These are phyloP conservation scores for Ceratobasidium sp. DNA, from an alignment of 1,284 basidiomycete genomes.

Conservation along the genomic window DNA sequence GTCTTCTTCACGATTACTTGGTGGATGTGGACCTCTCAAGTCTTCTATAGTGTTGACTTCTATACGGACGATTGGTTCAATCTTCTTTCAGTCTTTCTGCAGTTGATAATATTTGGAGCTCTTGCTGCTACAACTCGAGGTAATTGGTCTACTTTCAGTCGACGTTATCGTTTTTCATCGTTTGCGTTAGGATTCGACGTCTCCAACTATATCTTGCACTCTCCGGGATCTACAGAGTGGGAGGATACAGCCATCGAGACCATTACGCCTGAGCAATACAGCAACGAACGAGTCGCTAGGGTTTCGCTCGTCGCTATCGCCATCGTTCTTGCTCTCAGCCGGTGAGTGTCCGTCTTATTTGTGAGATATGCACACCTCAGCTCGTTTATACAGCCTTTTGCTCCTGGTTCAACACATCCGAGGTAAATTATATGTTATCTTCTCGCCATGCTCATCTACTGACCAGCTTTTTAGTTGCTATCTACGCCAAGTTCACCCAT, in stretches of 20 bases:
- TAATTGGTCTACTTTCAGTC: neutral
- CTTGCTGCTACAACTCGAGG: slow-evolving; percentile 42
- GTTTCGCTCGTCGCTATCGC: slow-evolving; percentile 38
- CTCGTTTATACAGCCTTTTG: slow-evolving; percentile 2
- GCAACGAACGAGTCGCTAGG: slow-evolving; percentile 25
- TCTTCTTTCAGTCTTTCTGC: slow-evolving; percentile 26
- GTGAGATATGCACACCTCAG: neutral
- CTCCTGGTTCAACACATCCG: slow-evolving; percentile 29
- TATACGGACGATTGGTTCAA: slow-evolving; percentile 45
- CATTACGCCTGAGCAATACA: slow-evolving; percentile 21
- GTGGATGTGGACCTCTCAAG: slow-evolving; percentile 41
- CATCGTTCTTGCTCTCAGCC: slow-evolving; percentile 34
- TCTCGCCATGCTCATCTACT: neutral
- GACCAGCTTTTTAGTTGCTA: slow-evolving; percentile 7
- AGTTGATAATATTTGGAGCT: slow-evolving; percentile 33
- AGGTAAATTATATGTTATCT: neutral
- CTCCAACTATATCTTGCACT: slow-evolving; percentile 30
- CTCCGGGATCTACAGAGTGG: slow-evolving; percentile 16
- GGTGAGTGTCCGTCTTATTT: neutral
- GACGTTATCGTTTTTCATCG: neutral
- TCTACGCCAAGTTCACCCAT: slow-evolving; percentile 38
- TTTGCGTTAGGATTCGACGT: slow-evolving; percentile 30
- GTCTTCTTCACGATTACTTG: slow-evolving; percentile 33
- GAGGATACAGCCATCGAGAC: slow-evolving; percentile 21
- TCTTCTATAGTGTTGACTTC: slow-evolving; percentile 42